phyloP scores from a whole-genome alignment of 2,329 filamentous ascomycete genomes.

The Fusarium burgessii region DNA sequence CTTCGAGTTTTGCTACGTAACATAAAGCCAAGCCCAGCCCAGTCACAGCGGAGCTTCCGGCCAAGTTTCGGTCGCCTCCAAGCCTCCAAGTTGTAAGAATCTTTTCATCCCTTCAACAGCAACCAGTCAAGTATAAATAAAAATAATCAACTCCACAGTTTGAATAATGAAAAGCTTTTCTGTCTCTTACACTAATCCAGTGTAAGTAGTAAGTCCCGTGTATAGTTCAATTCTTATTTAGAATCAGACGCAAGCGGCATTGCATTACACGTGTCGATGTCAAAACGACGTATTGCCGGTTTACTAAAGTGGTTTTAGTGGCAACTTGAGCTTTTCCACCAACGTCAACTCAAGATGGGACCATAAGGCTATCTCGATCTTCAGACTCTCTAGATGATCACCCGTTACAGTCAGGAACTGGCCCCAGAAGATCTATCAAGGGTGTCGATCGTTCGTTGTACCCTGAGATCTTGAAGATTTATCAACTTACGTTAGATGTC shows the following conservation, averaged over 20 bases:
- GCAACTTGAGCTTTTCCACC: conserved; percentile 19
- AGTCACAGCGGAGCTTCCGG: conserved; percentile 28
- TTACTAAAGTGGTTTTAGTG: conserved; percentile 13
- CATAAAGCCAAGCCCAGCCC: conserved; percentile 5
- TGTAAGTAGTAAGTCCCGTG: conserved; percentile 7
- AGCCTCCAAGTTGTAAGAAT: conserved; percentile 9
- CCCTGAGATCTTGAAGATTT: neutral
- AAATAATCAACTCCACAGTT: conserved; percentile 9
- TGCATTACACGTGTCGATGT: conserved; percentile 11
- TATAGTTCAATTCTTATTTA: neutral
- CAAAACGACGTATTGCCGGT: neutral
- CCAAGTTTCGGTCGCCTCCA: conserved; percentile 34
- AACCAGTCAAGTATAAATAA: conserved; percentile 11
- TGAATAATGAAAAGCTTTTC: neutral
- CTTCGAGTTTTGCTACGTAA: conserved; percentile 3
- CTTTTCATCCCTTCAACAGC: neutral
- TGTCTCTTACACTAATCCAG: neutral
- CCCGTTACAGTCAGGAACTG: conserved; percentile 32
- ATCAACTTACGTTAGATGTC: no score
- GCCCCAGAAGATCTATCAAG: conserved; percentile 1
- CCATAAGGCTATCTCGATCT: conserved; percentile 17
- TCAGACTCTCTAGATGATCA: conserved; percentile 1
- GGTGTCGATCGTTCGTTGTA: neutral
- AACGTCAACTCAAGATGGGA: conserved; percentile 20
- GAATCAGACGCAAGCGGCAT: neutral